Evolutionary conservation across 2,329 filamentous ascomycete species (phyloP).

Genomic region (Sporothrix dimorphospora): DNA sequence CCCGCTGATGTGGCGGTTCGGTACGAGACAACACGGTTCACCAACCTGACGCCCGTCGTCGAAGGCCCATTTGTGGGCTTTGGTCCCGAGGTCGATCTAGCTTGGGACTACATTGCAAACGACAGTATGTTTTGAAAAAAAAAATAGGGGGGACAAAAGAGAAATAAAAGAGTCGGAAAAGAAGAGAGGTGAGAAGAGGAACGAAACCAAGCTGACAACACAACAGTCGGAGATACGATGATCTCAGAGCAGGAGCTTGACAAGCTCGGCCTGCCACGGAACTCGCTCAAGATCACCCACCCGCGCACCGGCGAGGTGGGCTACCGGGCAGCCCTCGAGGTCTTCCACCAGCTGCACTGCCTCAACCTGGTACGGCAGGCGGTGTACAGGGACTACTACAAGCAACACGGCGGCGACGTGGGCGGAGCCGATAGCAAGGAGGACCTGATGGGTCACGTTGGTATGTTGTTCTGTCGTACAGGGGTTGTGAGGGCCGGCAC

Average conservation of each 20-base stretch:
- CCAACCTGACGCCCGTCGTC: slow-evolving; percentile 50
- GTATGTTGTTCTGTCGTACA: slow-evolving; percentile 34
- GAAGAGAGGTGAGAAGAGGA: neutral
- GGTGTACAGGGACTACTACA: slow-evolving; percentile 55
- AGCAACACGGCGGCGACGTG: slow-evolving; percentile 52
- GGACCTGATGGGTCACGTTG: slow-evolving; percentile 50
- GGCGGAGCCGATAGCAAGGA: slow-evolving; percentile 44
- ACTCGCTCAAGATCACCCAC: slow-evolving; percentile 59
- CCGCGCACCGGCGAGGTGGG: slow-evolving; percentile 59
- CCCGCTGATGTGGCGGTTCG: slow-evolving; percentile 51
- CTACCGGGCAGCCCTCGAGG: slow-evolving; percentile 62
- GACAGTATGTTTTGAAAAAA: slow-evolving; percentile 38
- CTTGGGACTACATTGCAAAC: slow-evolving; percentile 59
- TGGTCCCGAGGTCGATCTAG: slow-evolving; percentile 59
- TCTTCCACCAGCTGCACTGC: slow-evolving; percentile 61
- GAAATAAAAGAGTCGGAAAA: no score
- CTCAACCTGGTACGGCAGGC: slow-evolving; percentile 53
- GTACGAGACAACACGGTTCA: slow-evolving; percentile 54
- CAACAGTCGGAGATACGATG: slow-evolving; percentile 62
- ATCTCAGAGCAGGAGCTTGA: slow-evolving; percentile 58
- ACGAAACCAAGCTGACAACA: neutral
- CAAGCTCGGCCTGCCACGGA: slow-evolving; percentile 55
- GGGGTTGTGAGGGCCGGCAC: neutral
- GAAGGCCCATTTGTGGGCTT: slow-evolving; percentile 58
- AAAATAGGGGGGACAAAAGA: neutral